Evolutionary conservation across 176 grass and related monocot genomes (phyloP).

Genomic region (Musa schizocarpa): DNA sequence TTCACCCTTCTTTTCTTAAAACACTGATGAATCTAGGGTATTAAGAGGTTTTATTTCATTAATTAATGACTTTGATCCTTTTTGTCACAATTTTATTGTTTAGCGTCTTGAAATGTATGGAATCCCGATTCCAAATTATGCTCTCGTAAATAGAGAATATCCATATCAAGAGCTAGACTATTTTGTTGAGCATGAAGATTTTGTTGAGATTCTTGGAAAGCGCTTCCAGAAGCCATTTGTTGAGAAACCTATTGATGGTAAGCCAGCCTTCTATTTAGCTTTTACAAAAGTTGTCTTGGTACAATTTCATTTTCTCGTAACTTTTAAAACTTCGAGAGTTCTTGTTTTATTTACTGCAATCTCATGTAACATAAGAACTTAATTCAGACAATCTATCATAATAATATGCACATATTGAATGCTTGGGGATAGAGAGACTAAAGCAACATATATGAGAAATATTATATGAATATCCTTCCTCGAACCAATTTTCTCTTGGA

Average conservation of each 20-base stretch:
- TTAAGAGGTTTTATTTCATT: background rate
- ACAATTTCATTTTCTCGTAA: background rate
- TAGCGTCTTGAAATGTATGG: conserved; percentile 72
- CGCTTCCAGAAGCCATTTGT: conserved; percentile 88
- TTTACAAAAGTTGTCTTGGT: background rate
- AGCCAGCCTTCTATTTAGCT: conserved; percentile 17
- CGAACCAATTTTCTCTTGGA: background rate
- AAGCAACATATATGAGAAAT: background rate
- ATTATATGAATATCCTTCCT: background rate
- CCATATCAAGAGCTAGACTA: conserved; percentile 83
- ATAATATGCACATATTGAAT: background rate
- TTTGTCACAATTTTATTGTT: conserved; percentile 8
- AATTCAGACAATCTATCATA: background rate
- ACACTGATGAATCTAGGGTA: background rate
- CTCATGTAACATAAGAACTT: background rate
- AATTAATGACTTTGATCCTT: background rate
- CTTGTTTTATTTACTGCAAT: background rate
- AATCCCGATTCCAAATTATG: conserved; percentile 84
- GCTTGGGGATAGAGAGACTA: background rate
- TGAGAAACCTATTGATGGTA: conserved; percentile 95
- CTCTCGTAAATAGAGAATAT: conserved; percentile 67
- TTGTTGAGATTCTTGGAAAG: conserved; percentile 75
- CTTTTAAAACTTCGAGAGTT: background rate
- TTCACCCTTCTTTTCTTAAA: background rate
- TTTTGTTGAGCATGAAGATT: conserved; percentile 92